Base-by-base conservation (phyloP, 129 eudicot species). In the Helianthus tuberosus region DNA sequence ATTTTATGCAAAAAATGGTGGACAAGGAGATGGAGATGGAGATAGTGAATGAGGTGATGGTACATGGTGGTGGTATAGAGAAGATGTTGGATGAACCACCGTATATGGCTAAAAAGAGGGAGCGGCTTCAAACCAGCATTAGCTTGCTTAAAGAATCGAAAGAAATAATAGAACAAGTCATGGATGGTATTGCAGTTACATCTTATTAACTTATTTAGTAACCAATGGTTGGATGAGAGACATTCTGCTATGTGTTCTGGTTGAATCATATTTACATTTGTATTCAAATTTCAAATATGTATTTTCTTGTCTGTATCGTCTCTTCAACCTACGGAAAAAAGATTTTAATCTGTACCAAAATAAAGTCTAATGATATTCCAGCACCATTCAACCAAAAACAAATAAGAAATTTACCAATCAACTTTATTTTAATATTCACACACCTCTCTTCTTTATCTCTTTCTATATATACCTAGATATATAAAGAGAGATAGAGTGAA, bases 1-100 rank as follows among this genome's bases (percentile, higher is more conserved):
- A 32, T 41, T 6, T 52, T 2, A 29, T 81, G 12, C 69, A 71
- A 14, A 72, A 71, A 38, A 10, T 81, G 46, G 78, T 76, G 59
- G 62, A 55, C n/a, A 2, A 11, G 5, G 85, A 81, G 4, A 32
- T 81, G 61, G 75, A 50, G 44, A 2, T 0, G 57, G 78, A 71
- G 57, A 76, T 81, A 3, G 72, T 75, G 65, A 64, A 47, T 5
- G 81, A 76, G 69, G 68, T 67, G 60, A 13, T 75, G 27, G 51
- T 69, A 27, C 46, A 27, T 36, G 64, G 63, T 64, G 81, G 81
- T 17, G 81, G 74, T 5, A 55, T 81, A 11, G 85, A 81, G 17
- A 69, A 73, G 36, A 64, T 81, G 85, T 38, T 81, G 58, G 66
- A 75, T 43, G 85, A 81, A 55, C 72, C 74, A 1, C 53, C 77